Evolutionary conservation across 345 rosid species (phyloP).

Genomic region (Eucalyptus cloeziana): DNA sequence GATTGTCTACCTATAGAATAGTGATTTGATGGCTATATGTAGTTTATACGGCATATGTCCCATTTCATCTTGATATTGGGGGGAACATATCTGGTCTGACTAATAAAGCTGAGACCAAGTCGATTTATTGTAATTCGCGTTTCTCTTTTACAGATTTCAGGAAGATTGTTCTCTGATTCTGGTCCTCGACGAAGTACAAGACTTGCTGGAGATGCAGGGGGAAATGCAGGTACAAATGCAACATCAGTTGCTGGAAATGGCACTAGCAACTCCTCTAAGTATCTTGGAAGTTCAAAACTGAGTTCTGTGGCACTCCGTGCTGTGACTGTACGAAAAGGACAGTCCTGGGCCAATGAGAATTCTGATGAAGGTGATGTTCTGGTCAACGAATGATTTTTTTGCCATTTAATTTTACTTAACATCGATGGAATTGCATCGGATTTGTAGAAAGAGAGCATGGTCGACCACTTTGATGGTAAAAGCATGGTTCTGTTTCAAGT

Average conservation of each 20-base stretch:
- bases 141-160: constrained; percentile 56
- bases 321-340: constrained; percentile 83
- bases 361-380: constrained; percentile 60
- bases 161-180: constrained; percentile 95
- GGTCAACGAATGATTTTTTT: background rate
- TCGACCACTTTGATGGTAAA: background rate
- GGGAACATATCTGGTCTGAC: background rate
- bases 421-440: background rate
- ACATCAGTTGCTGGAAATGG: constrained; percentile 60
- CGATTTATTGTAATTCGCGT: background rate
- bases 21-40: background rate
- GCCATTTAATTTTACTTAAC: background rate
- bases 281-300: constrained; percentile 80
- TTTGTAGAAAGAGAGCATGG: background rate
- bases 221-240: constrained; percentile 35
- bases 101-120: background rate
- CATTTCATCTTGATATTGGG: background rate
- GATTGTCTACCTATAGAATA: background rate
- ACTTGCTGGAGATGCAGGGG: constrained; percentile 55
- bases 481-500: background rate
- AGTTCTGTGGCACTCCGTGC: constrained; percentile 74
- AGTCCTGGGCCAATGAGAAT: constrained; percentile 84
- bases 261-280: constrained; percentile 56
- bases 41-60: background rate
- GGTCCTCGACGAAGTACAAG: constrained; percentile 84